Evolutionary conservation across 1,284 basidiomycete genomes (phyloP), one percentile per base, ranked within the genome.

Genomic region (Ganoderma multipileum): DNA sequence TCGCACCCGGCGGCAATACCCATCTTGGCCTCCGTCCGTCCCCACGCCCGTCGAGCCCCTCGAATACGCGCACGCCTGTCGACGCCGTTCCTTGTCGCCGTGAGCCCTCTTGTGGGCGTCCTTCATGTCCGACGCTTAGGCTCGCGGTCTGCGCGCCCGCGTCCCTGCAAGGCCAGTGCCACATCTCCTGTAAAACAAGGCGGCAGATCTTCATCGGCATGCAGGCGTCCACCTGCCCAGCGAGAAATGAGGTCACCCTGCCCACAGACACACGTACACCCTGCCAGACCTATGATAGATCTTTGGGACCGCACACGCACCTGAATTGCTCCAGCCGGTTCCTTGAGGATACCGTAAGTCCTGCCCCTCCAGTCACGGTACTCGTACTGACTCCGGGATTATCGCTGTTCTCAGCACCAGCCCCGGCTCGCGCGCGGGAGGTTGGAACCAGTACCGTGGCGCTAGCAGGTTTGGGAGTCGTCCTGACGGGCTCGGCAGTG

Each of bases 321-420:
- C 77, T 77, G 74, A 74, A 78, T 67, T 71, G 75, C 54, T 74
- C 78, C 61, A 80, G 75, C 70, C 75, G 74, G 70, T 66, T 67
- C 71, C 68, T 68, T 52, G 68, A 42, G 47, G 61, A 68, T 68
- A 59, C 67, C 70, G 65, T 33, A 50, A 16, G 47, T 18, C 38
- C 66, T 69, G 61, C 68, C 66, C 55, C 67, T 26, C 58, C 58
- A 7, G 58, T 41, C 58, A 60, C 58, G 58, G 58, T 60, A 39
- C 58, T 39, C 58, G 58, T 41, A 60, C 58, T 39, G 39, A 26
- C 58, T 28, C 58, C 68, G 54, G 55, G 62, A 60, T 68, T 68
- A 39, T 61, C 64, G 58, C 66, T 71, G 57, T 70, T 71, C 54
- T 71, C 72, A 64, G 71, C 69, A 50, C 63, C 69, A 52, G 23